A percentile compares a stretch with the other conserved stretches of the same genome.
Evolutionary conservation across 2,329 filamentous ascomycete species (phyloP).

Genomic region (Verticillium klebahnii): DNA sequence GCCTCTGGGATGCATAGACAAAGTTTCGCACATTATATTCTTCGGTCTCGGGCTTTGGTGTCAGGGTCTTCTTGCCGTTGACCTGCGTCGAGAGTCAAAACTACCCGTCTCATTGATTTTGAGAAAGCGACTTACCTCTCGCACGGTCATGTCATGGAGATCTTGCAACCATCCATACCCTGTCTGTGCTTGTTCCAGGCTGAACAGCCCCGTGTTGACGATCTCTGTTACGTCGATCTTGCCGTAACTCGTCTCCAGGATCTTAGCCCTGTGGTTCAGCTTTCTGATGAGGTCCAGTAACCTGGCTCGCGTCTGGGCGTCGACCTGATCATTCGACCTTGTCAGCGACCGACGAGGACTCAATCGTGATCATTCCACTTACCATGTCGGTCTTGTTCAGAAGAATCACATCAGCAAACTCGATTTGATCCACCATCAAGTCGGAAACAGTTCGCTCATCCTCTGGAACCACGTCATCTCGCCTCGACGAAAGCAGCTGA

Average conservation of each 20-base stretch:
- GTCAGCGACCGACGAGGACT: not conserved
- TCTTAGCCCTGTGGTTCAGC: conserved; percentile 62
- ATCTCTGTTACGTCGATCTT: conserved; percentile 59
- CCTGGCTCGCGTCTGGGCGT: conserved; percentile 34
- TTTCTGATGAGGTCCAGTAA: conserved; percentile 51
- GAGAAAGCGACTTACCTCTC: conserved; percentile 38
- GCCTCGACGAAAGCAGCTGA: conserved; percentile 61
- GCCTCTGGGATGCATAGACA: conserved; percentile 58
- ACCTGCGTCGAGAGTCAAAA: conserved; percentile 19
- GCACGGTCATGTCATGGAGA: conserved; percentile 61
- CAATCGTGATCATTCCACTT: not conserved
- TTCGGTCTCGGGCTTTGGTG: conserved; percentile 66
- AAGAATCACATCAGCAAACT: conserved; percentile 70
- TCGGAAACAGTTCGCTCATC: conserved; percentile 72
- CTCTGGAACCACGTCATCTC: conserved; percentile 57
- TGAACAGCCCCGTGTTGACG: conserved; percentile 61
- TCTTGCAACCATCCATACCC: conserved; percentile 68
- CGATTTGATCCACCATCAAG: conserved; percentile 72
- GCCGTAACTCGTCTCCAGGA: conserved; percentile 55
- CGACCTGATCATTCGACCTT: conserved; percentile 20
- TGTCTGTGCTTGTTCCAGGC: conserved; percentile 57
- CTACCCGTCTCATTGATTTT: no score
- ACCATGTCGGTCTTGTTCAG: conserved; percentile 68
- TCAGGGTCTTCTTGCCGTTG: conserved; percentile 46
- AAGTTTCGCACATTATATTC: conserved; percentile 71